Percentiles rank a stretch among this genome's conserved stretches.
These are phyloP conservation scores for Chlamydomonas sp. DNA, from an alignment of 139 green algal species.

Conservation along the genomic window DNA sequence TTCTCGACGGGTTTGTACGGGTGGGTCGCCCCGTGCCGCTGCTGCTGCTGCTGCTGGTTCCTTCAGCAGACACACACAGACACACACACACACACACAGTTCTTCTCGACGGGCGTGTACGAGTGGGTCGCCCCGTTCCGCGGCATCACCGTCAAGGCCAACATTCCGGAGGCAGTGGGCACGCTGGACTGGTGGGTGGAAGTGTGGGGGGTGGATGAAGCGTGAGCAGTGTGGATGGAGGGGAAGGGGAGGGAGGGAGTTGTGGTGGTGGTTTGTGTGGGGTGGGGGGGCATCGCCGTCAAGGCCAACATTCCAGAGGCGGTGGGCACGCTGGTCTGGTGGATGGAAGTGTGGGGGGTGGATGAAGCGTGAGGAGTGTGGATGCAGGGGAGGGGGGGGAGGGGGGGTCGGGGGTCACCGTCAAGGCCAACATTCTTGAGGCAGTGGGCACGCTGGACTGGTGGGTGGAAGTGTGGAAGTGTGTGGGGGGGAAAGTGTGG, in stretches of 20 bases:
- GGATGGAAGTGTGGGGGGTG: not conserved
- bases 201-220: not conserved
- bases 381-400: not conserved
- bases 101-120: constrained; percentile 23
- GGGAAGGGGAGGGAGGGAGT: not conserved
- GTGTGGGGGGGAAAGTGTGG: not conserved
- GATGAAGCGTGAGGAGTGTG: not conserved
- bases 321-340: constrained; percentile 2
- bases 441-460: constrained; percentile 4
- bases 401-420: not conserved
- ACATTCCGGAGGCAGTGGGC: not conserved
- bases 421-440: not conserved
- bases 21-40: too few relatives aligned
- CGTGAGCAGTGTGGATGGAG: not conserved
- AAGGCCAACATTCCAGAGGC: not conserved
- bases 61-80: too few relatives aligned
- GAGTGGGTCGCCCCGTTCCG: constrained; percentile 22
- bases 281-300: not conserved
- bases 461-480: constrained; percentile 4
- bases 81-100: too few relatives aligned
- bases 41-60: too few relatives aligned
- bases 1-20: constrained; percentile 23
- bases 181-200: constrained; percentile 14
- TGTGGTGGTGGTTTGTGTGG: too few relatives aligned
- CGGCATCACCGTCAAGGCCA: not conserved